Percentiles rank a stretch among this genome's conserved stretches.
phyloP scores from a whole-genome alignment of 768 basidiomycete species.

The Suillus clintonianus region DNA sequence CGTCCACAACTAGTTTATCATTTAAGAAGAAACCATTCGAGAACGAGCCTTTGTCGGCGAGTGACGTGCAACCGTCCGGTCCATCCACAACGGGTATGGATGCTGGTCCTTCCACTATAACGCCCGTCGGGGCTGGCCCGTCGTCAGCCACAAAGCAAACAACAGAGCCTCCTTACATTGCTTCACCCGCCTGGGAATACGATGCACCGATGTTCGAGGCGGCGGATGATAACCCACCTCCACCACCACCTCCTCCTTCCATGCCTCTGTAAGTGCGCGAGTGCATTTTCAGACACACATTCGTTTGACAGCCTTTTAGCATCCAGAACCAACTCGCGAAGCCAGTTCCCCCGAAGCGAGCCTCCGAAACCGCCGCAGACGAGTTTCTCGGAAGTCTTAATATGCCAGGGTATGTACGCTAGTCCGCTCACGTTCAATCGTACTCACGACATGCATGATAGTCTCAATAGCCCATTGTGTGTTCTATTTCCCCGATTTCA shows the following conservation, averaged over 20 bases:
- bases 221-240: not conserved
- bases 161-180: not conserved
- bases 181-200: not conserved
- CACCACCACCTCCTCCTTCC: not conserved
- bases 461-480: constrained; percentile 28
- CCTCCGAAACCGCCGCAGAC: constrained; percentile 23
- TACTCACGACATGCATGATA: constrained; percentile 7
- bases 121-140: too few species aligned
- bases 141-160: not conserved
- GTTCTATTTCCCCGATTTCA: constrained; percentile 2
- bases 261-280: not conserved
- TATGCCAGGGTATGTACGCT: constrained; percentile 25
- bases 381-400: constrained; percentile 25
- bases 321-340: constrained; percentile 6
- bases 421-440: not conserved
- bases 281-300: not conserved
- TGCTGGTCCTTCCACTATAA: not conserved
- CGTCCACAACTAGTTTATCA: not conserved
- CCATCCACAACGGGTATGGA: not conserved
- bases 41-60: not conserved
- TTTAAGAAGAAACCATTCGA: not conserved
- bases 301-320: not conserved
- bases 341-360: constrained; percentile 19
- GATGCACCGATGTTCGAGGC: too few species aligned
- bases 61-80: not conserved